Evolutionary conservation across 2,329 filamentous ascomycete species (phyloP).

Genomic region (Ascochyta fabae): DNA sequence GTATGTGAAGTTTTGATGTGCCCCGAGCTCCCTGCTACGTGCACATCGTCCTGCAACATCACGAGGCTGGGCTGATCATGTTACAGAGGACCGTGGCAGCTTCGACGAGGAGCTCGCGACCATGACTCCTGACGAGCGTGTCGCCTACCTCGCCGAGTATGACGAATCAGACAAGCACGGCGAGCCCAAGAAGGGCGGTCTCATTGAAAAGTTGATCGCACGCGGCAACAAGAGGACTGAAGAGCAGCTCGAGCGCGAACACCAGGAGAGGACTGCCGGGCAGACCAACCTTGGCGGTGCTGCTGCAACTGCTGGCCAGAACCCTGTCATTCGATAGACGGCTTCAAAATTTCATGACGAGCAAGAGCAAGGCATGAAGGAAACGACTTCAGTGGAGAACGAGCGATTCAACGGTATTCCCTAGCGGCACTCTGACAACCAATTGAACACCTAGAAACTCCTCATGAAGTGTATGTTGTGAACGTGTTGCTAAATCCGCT

Average conservation of each 20-base stretch:
- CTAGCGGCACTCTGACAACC: conserved; percentile 4
- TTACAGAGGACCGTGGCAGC: conserved; percentile 38
- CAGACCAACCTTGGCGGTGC: conserved; percentile 12
- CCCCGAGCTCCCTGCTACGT: background rate
- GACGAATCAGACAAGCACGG: conserved; percentile 44
- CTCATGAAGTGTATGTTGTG: conserved; percentile 3
- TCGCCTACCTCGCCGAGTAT: conserved; percentile 44
- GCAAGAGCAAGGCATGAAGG: conserved; percentile 11
- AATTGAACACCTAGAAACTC: conserved; percentile 7
- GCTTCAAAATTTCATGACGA: background rate
- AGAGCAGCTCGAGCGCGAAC: conserved; percentile 40
- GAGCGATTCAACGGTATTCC: background rate
- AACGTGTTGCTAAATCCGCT: conserved; percentile 1
- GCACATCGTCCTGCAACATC: background rate
- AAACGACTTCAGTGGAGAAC: background rate
- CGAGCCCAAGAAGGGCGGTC: conserved; percentile 41
- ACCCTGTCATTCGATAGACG: conserved; percentile 15
- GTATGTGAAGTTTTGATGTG: background rate
- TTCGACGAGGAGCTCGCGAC: conserved; percentile 43
- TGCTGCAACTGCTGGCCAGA: conserved; percentile 14
- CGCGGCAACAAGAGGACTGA: conserved; percentile 46
- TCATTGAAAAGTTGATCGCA: conserved; percentile 43
- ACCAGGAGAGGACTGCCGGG: conserved; percentile 28
- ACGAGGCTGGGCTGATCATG: conserved; percentile 3
- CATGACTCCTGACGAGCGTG: conserved; percentile 44